Percentiles rank a stretch among this genome's conserved stretches.
Conservation (phyloP, 1,139 yeast species). For the Pichia terricola region DNA sequence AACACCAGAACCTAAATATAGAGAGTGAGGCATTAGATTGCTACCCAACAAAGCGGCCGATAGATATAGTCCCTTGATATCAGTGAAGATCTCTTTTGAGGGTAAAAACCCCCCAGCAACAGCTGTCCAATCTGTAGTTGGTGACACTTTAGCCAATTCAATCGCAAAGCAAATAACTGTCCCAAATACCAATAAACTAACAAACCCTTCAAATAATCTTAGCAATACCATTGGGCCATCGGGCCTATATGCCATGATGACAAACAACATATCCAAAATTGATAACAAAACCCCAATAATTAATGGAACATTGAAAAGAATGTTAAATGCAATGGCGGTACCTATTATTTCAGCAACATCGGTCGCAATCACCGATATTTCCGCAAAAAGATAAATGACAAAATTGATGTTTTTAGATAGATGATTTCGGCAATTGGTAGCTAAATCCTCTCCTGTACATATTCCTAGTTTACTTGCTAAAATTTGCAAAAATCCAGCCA, state of each 20-base stretch:
- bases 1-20: conserved; percentile 84
- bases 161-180: conserved; percentile 81
- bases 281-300: conserved; percentile 74
- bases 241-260: conserved; percentile 81
- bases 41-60: conserved; percentile 93
- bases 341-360: conserved; percentile 94
- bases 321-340: conserved; percentile 81
- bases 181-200: conserved; percentile 63
- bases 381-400: conserved; percentile 63
- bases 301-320: conserved; percentile 68
- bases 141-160: conserved; percentile 63
- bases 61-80: conserved; percentile 72
- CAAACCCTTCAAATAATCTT: conserved; percentile 75
- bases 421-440: conserved; percentile 75
- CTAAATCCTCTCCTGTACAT: conserved; percentile 84
- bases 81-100: conserved; percentile 50
- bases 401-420: conserved; percentile 55
- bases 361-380: conserved; percentile 83
- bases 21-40: conserved; percentile 95
- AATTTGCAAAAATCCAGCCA: conserved; percentile 81
- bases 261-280: conserved; percentile 74
- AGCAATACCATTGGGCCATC: conserved; percentile 74
- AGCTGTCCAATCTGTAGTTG: conserved; percentile 29
- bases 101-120: conserved; percentile 69
- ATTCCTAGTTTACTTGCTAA: conserved; percentile 81